Base-by-base conservation (phyloP, 2,329 filamentous ascomycete species). In the Trichoderma atrobrunneum region DNA sequence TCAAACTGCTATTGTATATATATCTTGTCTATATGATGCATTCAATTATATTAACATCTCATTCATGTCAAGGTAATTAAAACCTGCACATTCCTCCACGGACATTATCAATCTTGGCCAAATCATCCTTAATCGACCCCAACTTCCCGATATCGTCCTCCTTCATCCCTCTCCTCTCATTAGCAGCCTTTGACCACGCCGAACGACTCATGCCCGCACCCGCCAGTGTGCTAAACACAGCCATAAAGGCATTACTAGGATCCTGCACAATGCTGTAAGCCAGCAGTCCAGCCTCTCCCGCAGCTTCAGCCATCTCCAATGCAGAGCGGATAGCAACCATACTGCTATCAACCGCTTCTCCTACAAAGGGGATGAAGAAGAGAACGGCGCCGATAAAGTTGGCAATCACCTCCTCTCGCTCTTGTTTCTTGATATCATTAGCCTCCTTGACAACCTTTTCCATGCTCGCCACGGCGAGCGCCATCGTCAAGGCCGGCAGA, bases 341-440 rank as follows among this genome's bases (percentile, higher is more conserved):
- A 34, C 63, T 63, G 7, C 74, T 64, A 51, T 67, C 74, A 28
- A 84, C 74, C 2, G 83, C 84, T 72, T 86, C 84, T 60, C 85
- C 86, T 16, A 87, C 74, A 72, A 87, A 84, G 24, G 87, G 86
- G 34, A 87, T 79, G 32, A 88, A 79, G 51, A 86, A 85, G 67
- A 88, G 80, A 59, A 84, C 43, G 67, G 85, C 84, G 71, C 84
- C 82, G 64, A 87, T 74, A 36, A 84, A 78, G 54, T 67, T 72
- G 61, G 77, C 63, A 70, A 80, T 78, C 43, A 80, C 73, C 30
- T 60, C 66, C 54, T 75, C 54, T 28, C 74, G 64, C 60, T 77
- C 64, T n/a, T 67, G 57, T 61, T 75, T 73, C 48, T 75, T 72
- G 30, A 77, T 74, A 36, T 78, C 62, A 30, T 76, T 66, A 18